These are phyloP conservation scores for Mallotus repandus DNA, from an alignment of 441 rosid genomes.

Conservation along the genomic window DNA sequence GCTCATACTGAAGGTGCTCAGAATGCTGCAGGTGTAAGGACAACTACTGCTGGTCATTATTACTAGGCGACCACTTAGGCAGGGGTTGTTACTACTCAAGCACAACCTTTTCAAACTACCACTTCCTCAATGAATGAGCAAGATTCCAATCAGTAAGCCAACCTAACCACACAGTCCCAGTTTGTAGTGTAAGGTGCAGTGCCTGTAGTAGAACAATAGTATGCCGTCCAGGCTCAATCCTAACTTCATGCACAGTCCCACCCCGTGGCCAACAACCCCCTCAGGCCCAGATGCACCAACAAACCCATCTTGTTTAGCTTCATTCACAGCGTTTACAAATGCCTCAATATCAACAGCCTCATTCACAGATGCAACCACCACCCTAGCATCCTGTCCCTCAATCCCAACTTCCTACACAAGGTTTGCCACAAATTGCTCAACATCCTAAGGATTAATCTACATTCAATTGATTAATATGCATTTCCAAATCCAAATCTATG, in stretches of 20 bases:
- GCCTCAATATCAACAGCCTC: constrained; percentile 54
- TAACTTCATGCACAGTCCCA: constrained; percentile 34
- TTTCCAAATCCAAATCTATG: too few relatives aligned
- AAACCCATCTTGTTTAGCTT: constrained; percentile 26
- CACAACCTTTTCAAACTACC: constrained; percentile 41
- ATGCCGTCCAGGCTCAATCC: constrained; percentile 38
- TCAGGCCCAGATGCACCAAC: constrained; percentile 42
- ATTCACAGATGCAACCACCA: constrained; percentile 32
- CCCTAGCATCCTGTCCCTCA: constrained; percentile 34
- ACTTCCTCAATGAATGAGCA: constrained; percentile 35
- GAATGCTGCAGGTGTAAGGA: constrained; percentile 36
- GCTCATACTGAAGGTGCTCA: constrained; percentile 41
- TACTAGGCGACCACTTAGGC: constrained; percentile 28
- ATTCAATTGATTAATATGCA: too few relatives aligned
- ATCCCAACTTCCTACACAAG: constrained; percentile 35
- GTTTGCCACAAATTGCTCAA: constrained; percentile 35
- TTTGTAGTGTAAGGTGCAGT: constrained; percentile 39
- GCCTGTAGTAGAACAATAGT: constrained; percentile 60
- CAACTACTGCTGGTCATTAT: constrained; percentile 32
- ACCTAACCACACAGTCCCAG: constrained; percentile 38
- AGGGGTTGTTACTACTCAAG: constrained; percentile 38
- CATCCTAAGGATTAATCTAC: too few relatives aligned
- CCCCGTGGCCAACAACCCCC: constrained; percentile 33
- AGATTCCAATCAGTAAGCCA: constrained; percentile 36
- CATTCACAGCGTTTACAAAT: constrained; percentile 30